phyloP scores from a whole-genome alignment of 768 basidiomycete species.

The Candolleomyces eurysporus region DNA sequence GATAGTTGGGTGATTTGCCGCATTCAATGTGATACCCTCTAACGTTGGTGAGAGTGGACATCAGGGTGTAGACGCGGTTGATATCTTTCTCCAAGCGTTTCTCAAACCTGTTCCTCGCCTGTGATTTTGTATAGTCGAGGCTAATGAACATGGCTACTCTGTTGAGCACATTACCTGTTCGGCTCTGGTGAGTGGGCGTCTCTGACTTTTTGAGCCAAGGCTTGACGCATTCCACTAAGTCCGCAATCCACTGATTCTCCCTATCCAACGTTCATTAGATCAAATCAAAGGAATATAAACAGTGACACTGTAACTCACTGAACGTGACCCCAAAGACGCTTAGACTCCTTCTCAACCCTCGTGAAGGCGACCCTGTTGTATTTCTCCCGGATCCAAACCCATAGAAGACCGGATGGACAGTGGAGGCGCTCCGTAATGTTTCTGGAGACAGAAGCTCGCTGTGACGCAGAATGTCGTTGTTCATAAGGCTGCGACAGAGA shows the following conservation, averaged over 20 bases:
- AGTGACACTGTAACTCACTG: constrained; percentile 18
- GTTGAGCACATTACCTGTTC: constrained; percentile 26
- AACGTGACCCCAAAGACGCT: constrained; percentile 27
- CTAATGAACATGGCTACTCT: constrained; percentile 25
- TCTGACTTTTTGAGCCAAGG: constrained; percentile 41
- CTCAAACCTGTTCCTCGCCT: constrained; percentile 28
- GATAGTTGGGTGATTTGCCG: constrained; percentile 31
- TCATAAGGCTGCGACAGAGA: constrained; percentile 4
- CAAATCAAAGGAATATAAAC: not conserved
- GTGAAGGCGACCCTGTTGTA: constrained; percentile 21
- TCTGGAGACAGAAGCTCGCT: constrained; percentile 23
- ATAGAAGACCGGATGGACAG: constrained; percentile 26
- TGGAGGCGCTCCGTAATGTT: constrained; percentile 17
- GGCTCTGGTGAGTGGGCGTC: constrained; percentile 27
- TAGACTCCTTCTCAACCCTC: constrained; percentile 27
- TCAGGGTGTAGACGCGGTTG: constrained; percentile 27
- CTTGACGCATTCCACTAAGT: constrained; percentile 31
- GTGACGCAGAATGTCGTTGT: constrained; percentile 29
- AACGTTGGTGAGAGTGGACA: constrained; percentile 30
- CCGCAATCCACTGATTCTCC: constrained; percentile 22
- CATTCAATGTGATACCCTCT: constrained; percentile 41
- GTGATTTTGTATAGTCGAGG: constrained; percentile 26
- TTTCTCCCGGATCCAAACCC: constrained; percentile 21
- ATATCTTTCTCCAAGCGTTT: constrained; percentile 38
- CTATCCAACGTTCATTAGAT: not conserved